Evolutionary conservation across 257 asterid genomes (phyloP).

Genomic region (Gentiana macrophylla): DNA sequence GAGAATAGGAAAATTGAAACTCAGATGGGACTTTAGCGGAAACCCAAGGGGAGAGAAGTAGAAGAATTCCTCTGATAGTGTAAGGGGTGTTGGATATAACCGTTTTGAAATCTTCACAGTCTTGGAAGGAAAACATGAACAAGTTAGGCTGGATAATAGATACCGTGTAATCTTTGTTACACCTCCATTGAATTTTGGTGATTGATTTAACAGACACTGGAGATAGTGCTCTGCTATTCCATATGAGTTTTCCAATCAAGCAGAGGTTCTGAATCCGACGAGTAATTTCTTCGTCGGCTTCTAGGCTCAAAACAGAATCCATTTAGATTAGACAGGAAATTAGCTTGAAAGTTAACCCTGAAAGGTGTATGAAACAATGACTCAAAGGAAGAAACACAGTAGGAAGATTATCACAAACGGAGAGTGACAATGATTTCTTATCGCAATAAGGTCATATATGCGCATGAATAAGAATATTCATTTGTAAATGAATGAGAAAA

Average conservation of each 20-base stretch:
- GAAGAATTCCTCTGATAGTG: slow-evolving; percentile 19
- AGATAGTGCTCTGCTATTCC: neutral
- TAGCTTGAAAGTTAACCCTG: too few species aligned
- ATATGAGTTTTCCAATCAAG: slow-evolving; percentile 21
- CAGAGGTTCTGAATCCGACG: slow-evolving; percentile 1
- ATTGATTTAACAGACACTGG: slow-evolving; percentile 4
- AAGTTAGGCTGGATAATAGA: slow-evolving; percentile 9
- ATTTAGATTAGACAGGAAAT: too few species aligned
- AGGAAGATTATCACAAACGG: too few species aligned
- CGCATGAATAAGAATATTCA: too few species aligned
- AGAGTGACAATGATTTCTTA: too few species aligned
- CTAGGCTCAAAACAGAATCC: neutral
- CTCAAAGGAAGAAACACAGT: neutral
- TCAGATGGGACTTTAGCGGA: slow-evolving; percentile 10
- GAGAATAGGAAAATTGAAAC: slow-evolving; percentile 8
- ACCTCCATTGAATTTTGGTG: slow-evolving; percentile 13
- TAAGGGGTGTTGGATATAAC: slow-evolving; percentile 15
- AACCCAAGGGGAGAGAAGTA: slow-evolving; percentile 12
- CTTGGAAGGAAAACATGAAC: slow-evolving; percentile 18
- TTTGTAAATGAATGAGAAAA: too few species aligned
- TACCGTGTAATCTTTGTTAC: slow-evolving; percentile 11
- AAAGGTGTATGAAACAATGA: neutral
- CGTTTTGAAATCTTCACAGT: slow-evolving; percentile 11
- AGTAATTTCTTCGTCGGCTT: slow-evolving; percentile 1
- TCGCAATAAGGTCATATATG: too few species aligned